Base-by-base conservation (phyloP, 2,329 filamentous ascomycete genomes). In the Fusarium setosum region DNA sequence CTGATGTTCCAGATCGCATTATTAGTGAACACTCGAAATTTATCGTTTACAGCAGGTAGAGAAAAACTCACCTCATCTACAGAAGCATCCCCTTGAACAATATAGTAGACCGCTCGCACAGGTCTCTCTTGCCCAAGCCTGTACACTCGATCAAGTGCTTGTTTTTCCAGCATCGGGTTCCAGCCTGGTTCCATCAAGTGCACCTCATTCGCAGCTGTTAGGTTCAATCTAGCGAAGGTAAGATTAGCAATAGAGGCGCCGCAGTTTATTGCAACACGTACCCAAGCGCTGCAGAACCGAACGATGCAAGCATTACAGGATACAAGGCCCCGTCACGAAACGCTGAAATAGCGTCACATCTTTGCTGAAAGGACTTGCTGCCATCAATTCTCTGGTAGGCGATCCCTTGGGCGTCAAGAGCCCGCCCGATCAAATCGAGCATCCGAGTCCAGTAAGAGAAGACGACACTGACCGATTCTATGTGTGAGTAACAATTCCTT, bases 281-380 rank as follows among this genome's bases (percentile, higher is more conserved):
- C 75, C 75, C 75, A 54, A 76, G 74, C 1, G 70, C 76, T 1
- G 67, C 73, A 13, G 70, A 74, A 0, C 66, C 74, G n/a, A 78
- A 72, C 1, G 63, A 74, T 10, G 76, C 70, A 1, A 79, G 69
- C 49, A 79, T 73, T 0, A 77, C 61, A 2, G 20, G n/a, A n/a
- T 64, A 53, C 69, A 71, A 2, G 17, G 29, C 0, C 13, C 20
- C 20, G 7, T 21, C 23, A 12, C 24, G 58, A 32, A 31, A 73
- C 55, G 1, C 53, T 20, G 7, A 23, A 74, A 75, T 10, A 1
- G 69, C 58, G 0, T 45, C 5, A 9, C 21, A 10, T 5, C 74
- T 21, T 10, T 53, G 17, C 1, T 55, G 17, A 2, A 72, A 50
- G 0, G 61, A 52, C 0, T n/a, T 32, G 26, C 63, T 41, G 9